These are phyloP conservation scores for Vitis vinifera DNA, from an alignment of 164 flowering plant species.

Conservation along the genomic window ASM3070453v1 NC_081810.1:3775501-3776000, in stretches of 20 bases:
- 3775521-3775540: neutral
- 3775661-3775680: no score
- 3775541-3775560: neutral
- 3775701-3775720: neutral
- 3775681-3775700: neutral
- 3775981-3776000: no score
- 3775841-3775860: conserved; percentile 72
- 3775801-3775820: neutral
- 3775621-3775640: neutral
- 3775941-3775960: neutral
- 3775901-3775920: conserved; percentile 88
- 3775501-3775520: neutral
- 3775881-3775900: conserved; percentile 76
- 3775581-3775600: neutral
- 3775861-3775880: conserved; percentile 97
- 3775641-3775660: neutral
- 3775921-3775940: conserved; percentile 64
- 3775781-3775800: conserved; percentile 4
- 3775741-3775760: conserved; percentile 67
- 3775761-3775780: conserved; percentile 72
- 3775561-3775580: neutral
- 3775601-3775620: no score
- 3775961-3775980: neutral
- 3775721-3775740: conserved; percentile 89
- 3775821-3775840: neutral